These are phyloP conservation scores for Geranium rotundifolium DNA, from an alignment of 345 rosid genomes.

Conservation along the genomic window DNA sequence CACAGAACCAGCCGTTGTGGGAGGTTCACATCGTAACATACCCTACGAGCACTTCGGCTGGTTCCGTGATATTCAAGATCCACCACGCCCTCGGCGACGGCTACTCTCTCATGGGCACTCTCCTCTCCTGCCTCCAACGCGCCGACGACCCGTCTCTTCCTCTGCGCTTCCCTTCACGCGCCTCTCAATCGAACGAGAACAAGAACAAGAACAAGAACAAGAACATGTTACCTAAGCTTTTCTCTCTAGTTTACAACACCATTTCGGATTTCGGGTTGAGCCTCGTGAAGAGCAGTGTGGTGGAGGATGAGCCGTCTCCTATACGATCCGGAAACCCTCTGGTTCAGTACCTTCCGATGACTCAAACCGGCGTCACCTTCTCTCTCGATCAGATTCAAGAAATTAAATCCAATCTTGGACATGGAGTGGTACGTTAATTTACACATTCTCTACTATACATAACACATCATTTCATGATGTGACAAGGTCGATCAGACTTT, in stretches of 20 bases:
- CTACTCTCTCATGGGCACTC: slow-evolving; percentile 38
- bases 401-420: slow-evolving; percentile 21
- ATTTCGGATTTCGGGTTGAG: slow-evolving; percentile 28
- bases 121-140: slow-evolving; percentile 41
- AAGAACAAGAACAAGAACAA: background rate
- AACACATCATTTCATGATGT: no score
- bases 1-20: slow-evolving; percentile 34
- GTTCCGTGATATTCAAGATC: slow-evolving; percentile 27
- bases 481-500: no score
- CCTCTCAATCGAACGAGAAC: background rate
- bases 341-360: slow-evolving; percentile 25
- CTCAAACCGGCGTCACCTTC: slow-evolving; percentile 16
- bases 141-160: slow-evolving; percentile 31
- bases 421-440: slow-evolving; percentile 22
- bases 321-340: slow-evolving; percentile 26
- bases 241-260: slow-evolving; percentile 14
- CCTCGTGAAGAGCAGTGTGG: slow-evolving; percentile 25
- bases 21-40: slow-evolving; percentile 37
- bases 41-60: slow-evolving; percentile 29
- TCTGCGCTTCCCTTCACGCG: slow-evolving; percentile 3
- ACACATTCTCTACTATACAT: no score
- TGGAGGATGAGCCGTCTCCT: slow-evolving; percentile 24
- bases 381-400: slow-evolving; percentile 27
- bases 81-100: slow-evolving; percentile 57
- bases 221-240: background rate